A percentile compares a stretch with the other conserved stretches of the same genome.
These are phyloP conservation scores for Raphanus sativus DNA, from an alignment of 345 rosid genomes.

Conservation along the genomic window DNA sequence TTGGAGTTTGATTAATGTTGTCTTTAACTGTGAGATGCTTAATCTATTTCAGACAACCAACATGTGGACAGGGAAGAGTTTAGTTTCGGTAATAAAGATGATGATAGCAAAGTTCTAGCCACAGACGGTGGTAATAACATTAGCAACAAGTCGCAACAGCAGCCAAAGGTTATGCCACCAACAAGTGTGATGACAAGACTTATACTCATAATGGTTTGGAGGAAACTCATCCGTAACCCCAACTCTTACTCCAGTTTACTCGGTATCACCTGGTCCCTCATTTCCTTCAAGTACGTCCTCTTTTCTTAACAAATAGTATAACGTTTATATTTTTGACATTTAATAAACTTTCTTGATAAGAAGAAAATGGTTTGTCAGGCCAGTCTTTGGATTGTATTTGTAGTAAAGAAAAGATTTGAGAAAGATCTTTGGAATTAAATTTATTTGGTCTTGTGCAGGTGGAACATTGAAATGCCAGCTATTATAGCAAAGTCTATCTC, in stretches of 20 bases:
- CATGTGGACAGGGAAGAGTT: constrained; percentile 76
- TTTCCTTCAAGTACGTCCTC: constrained; percentile 85
- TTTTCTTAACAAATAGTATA: background rate
- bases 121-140: constrained; percentile 50
- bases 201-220: constrained; percentile 97
- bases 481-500: constrained; percentile 93
- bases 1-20: background rate
- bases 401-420: constrained; percentile 16
- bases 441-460: constrained; percentile 56
- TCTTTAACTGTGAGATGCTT: background rate
- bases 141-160: constrained; percentile 30
- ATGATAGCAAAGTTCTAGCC: constrained; percentile 50
- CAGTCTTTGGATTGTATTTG: background rate
- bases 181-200: constrained; percentile 98
- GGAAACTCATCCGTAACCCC: constrained; percentile 97
- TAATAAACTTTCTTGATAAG: background rate
- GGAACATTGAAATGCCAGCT: constrained; percentile 94
- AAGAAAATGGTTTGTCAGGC: background rate
- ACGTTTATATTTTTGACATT: background rate
- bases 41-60: constrained; percentile 44
- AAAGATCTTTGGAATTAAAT: constrained; percentile 30
- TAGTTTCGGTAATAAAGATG: constrained; percentile 64
- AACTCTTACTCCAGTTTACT: constrained; percentile 94
- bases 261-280: constrained; percentile 88
- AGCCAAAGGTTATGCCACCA: constrained; percentile 80